Evolutionary conservation across 1,284 basidiomycete species (phyloP).

Genomic region (Ustilago lituana): DNA sequence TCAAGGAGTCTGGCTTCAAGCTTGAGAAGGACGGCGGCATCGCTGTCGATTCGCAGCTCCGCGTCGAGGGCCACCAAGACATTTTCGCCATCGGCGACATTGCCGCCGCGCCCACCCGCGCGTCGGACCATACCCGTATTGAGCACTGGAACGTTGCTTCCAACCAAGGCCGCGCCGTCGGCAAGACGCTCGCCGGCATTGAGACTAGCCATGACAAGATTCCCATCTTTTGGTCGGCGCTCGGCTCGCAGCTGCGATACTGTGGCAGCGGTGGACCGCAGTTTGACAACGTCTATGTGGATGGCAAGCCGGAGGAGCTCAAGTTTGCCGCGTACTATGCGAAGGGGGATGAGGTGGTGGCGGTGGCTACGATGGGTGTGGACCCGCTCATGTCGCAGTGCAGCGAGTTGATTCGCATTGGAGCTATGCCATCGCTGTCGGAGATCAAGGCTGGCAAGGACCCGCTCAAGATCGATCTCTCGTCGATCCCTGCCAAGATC

Average conservation of each 20-base stretch:
- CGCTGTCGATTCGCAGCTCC: slow-evolving; percentile 80
- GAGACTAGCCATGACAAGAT: slow-evolving; percentile 75
- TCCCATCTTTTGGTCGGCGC: slow-evolving; percentile 83
- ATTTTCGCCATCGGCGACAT: slow-evolving; percentile 93
- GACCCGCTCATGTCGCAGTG: slow-evolving; percentile 84
- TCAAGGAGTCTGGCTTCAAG: slow-evolving; percentile 73
- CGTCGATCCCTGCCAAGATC: slow-evolving; percentile 31
- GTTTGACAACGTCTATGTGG: slow-evolving; percentile 79
- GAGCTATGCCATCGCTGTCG: slow-evolving; percentile 80
- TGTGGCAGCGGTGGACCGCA: slow-evolving; percentile 75
- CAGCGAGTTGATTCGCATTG: slow-evolving; percentile 81
- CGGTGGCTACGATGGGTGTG: slow-evolving; percentile 84
- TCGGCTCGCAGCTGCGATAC: slow-evolving; percentile 83
- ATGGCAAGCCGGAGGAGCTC: slow-evolving; percentile 80
- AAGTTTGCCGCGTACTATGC: slow-evolving; percentile 77
- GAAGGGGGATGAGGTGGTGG: slow-evolving; percentile 79
- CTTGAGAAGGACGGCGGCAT: slow-evolving; percentile 76
- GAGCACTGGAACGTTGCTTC: slow-evolving; percentile 93
- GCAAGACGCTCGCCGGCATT: slow-evolving; percentile 70
- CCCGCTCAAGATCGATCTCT: slow-evolving; percentile 38
- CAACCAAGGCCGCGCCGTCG: slow-evolving; percentile 85
- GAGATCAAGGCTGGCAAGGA: slow-evolving; percentile 75
- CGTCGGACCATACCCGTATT: slow-evolving; percentile 74
- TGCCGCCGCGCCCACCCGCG: slow-evolving; percentile 77
- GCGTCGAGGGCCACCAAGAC: slow-evolving; percentile 73